These are phyloP conservation scores for Gymnopilus dilepis DNA, from an alignment of 768 basidiomycete species.

Conservation along the genomic window DNA sequence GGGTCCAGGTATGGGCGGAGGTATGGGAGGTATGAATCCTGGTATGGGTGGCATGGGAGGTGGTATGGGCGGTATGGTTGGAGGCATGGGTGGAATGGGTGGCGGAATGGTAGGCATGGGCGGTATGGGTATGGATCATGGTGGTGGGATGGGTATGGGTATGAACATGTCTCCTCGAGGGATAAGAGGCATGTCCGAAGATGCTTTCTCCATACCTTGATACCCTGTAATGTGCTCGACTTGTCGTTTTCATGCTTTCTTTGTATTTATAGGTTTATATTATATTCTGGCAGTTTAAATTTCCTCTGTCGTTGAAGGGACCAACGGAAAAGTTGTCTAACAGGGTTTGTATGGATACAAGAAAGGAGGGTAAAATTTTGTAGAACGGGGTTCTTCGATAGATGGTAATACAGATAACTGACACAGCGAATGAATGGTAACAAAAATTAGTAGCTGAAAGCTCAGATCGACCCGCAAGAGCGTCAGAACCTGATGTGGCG, in stretches of 20 bases:
- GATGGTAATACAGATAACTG: too few relatives aligned
- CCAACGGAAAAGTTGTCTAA: too few relatives aligned
- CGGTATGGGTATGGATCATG: conserved; percentile 17
- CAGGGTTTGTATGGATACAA: too few relatives aligned
- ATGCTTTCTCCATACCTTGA: conserved; percentile 11
- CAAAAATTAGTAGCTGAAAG: too few relatives aligned
- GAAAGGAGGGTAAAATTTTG: too few relatives aligned
- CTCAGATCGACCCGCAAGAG: too few relatives aligned
- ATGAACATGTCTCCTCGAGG: conserved; percentile 27
- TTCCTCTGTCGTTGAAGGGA: too few relatives aligned
- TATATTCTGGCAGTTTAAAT: too few relatives aligned
- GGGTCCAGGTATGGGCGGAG: conserved; percentile 14
- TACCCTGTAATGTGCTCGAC: not conserved
- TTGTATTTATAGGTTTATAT: not conserved
- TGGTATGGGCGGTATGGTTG: conserved; percentile 12
- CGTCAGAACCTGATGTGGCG: too few relatives aligned
- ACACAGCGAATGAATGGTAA: too few relatives aligned
- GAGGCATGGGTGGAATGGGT: not conserved
- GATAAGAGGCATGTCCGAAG: conserved; percentile 21
- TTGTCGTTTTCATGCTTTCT: not conserved
- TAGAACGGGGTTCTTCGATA: too few relatives aligned
- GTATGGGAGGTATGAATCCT: conserved; percentile 12
- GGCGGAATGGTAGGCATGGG: conserved; percentile 16
- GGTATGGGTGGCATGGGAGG: not conserved
- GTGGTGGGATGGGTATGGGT: conserved; percentile 22